phyloP scores from a whole-genome alignment of 129 eudicot genomes.

The Artemisia argyi region DNA sequence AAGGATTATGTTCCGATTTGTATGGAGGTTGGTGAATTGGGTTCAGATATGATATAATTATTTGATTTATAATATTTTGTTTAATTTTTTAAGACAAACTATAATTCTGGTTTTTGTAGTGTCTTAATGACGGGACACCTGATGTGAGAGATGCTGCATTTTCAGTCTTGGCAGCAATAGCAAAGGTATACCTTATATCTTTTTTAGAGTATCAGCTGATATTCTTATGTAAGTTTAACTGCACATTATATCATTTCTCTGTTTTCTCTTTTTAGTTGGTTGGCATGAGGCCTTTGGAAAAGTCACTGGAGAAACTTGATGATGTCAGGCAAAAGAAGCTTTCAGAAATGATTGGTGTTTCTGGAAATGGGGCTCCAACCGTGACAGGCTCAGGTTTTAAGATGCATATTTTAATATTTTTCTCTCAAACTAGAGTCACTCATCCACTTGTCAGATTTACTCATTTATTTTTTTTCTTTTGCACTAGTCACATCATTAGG shows the following conservation, averaged over 20 bases:
- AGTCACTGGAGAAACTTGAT: constrained; percentile 94
- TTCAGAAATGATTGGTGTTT: constrained; percentile 92
- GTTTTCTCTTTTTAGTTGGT: constrained; percentile 53
- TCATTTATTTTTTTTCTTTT: neutral
- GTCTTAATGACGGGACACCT: constrained; percentile 98
- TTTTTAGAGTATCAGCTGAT: neutral
- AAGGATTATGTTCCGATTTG: constrained; percentile 96
- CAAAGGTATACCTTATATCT: constrained; percentile 54
- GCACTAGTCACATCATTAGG: constrained; percentile 52
- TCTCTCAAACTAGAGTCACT: neutral
- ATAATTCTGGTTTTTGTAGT: constrained; percentile 42
- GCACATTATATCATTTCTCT: neutral
- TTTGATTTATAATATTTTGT: neutral
- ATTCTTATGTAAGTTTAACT: neutral
- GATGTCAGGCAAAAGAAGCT: constrained; percentile 93
- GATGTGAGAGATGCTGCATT: constrained; percentile 99
- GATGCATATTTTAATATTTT: constrained; percentile 10
- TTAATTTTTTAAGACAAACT: neutral
- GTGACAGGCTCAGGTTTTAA: constrained; percentile 59
- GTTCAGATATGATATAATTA: constrained; percentile 7
- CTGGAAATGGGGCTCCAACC: constrained; percentile 60
- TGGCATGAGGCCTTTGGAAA: constrained; percentile 99
- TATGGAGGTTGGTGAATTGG: constrained; percentile 85
- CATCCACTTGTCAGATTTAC: constrained; percentile 7
- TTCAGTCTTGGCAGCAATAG: constrained; percentile 91